Evolutionary conservation across 192 early-diverging fungal genomes (phyloP), one percentile per base, ranked within the genome.

Genomic region (Geosiphon pyriformis): DNA sequence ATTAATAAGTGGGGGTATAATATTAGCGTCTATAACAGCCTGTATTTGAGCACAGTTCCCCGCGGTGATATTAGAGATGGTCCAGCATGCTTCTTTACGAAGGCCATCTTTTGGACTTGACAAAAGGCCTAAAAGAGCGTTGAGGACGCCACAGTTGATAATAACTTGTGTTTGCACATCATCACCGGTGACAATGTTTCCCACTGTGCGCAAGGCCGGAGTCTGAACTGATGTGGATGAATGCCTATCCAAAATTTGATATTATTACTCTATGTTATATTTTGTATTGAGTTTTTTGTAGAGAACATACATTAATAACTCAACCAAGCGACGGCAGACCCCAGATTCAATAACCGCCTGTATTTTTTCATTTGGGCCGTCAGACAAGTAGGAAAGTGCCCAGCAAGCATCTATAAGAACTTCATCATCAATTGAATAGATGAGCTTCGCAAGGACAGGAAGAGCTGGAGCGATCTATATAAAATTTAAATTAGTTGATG

Each of bases 31-130:
- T 65, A 99, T 95, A 48, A 99, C 88, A 32, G 83, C 82, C 79
- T 99, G 89, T 78, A 99, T 98, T 78, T 99, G 95, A 22, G 76
- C 72, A 20, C 91, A 80, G 74, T 91, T 95, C 48, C 96, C 96
- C 11, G 96, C 95, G 30, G 96, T 99, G 76, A 99, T 92, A 82
- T 99, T 99, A 27, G 94, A 96, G 56, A 99, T 94, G 17, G 96
- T 99, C 96, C 96, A 99, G 81, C 95, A 98, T 50, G 95, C 93
- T 78, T 99, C 96, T 85, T 99, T 99, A 70, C 94, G 86, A 74
- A 99, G 96, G 49, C 85, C 90, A 34, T 99, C 96, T 74, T 94
- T 95, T 49, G 91, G 88, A 66, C 89, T 90, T 70, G 81, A 84
- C 47, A 99, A 83, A 49, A 99, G 83, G 31, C 80, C 71, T 47